Evolutionary conservation across 306 rosid genomes (phyloP).

Genomic region (Gastrolobium bilobum): DNA sequence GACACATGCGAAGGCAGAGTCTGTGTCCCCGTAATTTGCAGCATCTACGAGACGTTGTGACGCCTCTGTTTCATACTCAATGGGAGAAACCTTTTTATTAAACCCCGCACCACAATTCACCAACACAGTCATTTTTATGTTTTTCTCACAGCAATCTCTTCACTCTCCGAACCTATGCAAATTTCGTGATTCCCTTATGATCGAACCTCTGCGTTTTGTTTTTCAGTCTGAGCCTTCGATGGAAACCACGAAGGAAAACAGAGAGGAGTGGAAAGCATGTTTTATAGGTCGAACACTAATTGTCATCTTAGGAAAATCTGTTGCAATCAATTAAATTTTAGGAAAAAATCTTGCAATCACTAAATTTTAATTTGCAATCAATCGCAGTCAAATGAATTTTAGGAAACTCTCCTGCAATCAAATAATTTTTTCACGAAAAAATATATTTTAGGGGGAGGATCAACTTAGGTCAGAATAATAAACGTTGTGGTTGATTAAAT

Average conservation of each 20-base stretch:
- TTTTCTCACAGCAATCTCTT: background rate
- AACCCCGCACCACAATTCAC: slow-evolving; percentile 32
- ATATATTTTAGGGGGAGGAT: too few relatives aligned
- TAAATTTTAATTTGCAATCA: too few relatives aligned
- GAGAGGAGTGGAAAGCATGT: background rate
- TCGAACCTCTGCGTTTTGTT: too few relatives aligned
- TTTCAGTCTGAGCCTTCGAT: background rate
- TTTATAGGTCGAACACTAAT: background rate
- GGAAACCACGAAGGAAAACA: background rate
- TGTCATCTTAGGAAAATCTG: too few relatives aligned
- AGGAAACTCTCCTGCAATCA: too few relatives aligned
- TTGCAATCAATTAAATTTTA: too few relatives aligned
- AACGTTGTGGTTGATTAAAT: too few relatives aligned
- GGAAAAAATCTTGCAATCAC: too few relatives aligned
- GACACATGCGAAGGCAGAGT: slow-evolving; percentile 43
- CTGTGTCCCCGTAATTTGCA: slow-evolving; percentile 27
- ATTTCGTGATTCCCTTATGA: background rate
- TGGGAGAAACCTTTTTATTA: slow-evolving; percentile 52
- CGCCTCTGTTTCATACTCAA: slow-evolving; percentile 52
- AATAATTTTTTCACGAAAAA: too few relatives aligned
- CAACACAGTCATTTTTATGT: slow-evolving; percentile 42
- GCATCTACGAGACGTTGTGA: slow-evolving; percentile 61
- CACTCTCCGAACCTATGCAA: background rate
- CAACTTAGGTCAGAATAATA: too few relatives aligned
- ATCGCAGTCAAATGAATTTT: too few relatives aligned